Evolutionary conservation across 768 basidiomycete species (phyloP), one percentile per base, ranked within the genome.

Genomic region (Lactifluus hygrophoroides): DNA sequence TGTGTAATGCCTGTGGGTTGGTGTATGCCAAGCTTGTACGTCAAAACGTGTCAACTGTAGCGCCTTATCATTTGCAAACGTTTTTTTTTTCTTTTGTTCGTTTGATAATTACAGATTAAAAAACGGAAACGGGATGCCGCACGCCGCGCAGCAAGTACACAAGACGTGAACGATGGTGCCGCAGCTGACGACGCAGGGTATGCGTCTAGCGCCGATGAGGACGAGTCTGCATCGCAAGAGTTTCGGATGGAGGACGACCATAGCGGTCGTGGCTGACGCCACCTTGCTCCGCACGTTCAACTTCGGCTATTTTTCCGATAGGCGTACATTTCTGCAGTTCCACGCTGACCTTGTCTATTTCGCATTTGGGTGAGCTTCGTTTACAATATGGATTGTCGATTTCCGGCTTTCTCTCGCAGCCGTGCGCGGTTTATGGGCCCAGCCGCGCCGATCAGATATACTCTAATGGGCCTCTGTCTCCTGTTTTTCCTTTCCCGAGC

Each of bases 1-100:
- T 91, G 53, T 91, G 88, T 70, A 91, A 91, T 69, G 88, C 88
- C 11, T 91, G 88, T 70, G 88, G 88, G 54, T 80, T 91, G 63
- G 88, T 91, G 59, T 91, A 89, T 70, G 89, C 88, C 54, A 91
- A 91, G 74, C 76, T 90, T 71, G 88, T 90, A 64, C 63, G 63
- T 62, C 62, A 64, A 57, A 45, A 43, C 46, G 37, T 47, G 46
- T 61, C 51, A 38, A 44, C 44, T 11, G 10, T 45, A 51, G 45
- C 48, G 13, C 45, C 60, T 56, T 51, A 37, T 55, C 46, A 40
- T 51, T 49, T 53, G 23, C 38, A 51, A 51, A 42, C 38, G n/a
- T n/a, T n/a, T n/a, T n/a, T n/a, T n/a, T n/a, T n/a, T n/a, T n/a
- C n/a, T n/a, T 38, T 47, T 51, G 32, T 54, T 48, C 37, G n/a